Evolutionary conservation across 2,329 filamentous ascomycete species (phyloP), one percentile per base, ranked within the genome.

Genomic region (Conoideocrella luteorostrata): DNA sequence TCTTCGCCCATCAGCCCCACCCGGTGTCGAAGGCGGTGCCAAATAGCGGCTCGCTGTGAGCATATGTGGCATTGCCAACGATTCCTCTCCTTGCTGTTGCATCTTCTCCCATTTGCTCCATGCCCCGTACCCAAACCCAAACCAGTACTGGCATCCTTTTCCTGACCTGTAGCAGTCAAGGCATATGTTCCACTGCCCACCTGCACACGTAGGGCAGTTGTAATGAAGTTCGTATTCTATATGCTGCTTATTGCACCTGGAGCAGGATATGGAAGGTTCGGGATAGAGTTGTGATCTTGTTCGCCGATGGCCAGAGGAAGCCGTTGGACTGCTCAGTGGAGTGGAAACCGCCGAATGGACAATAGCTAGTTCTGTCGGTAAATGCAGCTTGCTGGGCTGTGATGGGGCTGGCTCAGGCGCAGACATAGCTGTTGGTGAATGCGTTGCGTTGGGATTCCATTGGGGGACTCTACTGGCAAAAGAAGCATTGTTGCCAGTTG

Each of bases 221-320:
- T 91, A 95, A 62, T 96, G 88, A 2, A 95, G 67, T 7, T 88
- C 80, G 53, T 95, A 88, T 59, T 95, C 84, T 29, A 96, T 90
- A 47, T 89, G 77, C 5, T 70, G 56, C 50, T 76, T 84, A 17
- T 71, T 67, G 60, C 91, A 97, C 9, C 78, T 71, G 29, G 80
- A 76, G 60, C 91, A 96, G 7, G 71, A 72, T 40, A 95, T 78
- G 1, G 78, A 80, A 1, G 89, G 88, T 56, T 94, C 88, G 1
- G 69, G 62, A 50, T 77, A 87, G 2, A 78, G 65, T 53, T 77
- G 67, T 49, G 73, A 62, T 57, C 69, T 59, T 53, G 61, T 54
- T 38, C 66, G 64, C 29, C 68, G 65, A 35, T 70, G 66, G 15
- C 61, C 53, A 30, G 59, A 45, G 40, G 65, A 23, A 6, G 26